These are phyloP conservation scores for Oenanthe sinensis DNA, from an alignment of 129 eudicot species.

Conservation along the genomic window DNA sequence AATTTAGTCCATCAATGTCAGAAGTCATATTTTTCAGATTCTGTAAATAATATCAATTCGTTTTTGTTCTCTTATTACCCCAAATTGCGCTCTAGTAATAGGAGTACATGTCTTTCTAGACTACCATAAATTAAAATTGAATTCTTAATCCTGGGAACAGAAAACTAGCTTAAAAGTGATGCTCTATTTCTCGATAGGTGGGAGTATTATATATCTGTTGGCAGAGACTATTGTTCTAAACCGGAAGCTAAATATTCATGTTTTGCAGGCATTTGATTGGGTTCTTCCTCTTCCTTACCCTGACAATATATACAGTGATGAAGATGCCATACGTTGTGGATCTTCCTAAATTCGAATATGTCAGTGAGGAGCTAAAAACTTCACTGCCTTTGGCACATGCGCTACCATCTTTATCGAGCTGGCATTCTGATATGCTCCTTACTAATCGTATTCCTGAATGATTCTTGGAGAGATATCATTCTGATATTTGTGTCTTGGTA, in stretches of 20 bases:
- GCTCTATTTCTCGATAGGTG: not conserved
- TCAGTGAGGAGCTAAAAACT: conserved; percentile 55
- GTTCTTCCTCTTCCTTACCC: conserved; percentile 77
- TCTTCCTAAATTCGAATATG: conserved; percentile 43
- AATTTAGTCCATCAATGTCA: not conserved
- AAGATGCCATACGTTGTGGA: conserved; percentile 73
- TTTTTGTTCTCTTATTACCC: not conserved
- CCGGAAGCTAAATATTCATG: conserved; percentile 9
- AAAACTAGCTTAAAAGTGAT: not conserved
- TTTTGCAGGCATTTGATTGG: conserved; percentile 92
- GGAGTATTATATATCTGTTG: not conserved
- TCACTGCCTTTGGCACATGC: conserved; percentile 52
- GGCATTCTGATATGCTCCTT: conserved; percentile 68
- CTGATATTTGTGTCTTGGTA: conserved; percentile 77
- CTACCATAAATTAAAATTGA: not conserved
- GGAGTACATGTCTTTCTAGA: not conserved
- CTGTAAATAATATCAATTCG: not conserved
- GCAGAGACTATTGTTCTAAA: not conserved
- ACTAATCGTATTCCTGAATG: conserved; percentile 74
- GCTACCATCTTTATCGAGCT: conserved; percentile 44
- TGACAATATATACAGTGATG: conserved; percentile 79
- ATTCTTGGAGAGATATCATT: conserved; percentile 57
- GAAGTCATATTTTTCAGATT: not conserved
- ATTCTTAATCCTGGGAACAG: not conserved
- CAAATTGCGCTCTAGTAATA: not conserved